Conservation (phyloP, 1,284 basidiomycete species). For the Fomitiporia mediterranea region DNA sequence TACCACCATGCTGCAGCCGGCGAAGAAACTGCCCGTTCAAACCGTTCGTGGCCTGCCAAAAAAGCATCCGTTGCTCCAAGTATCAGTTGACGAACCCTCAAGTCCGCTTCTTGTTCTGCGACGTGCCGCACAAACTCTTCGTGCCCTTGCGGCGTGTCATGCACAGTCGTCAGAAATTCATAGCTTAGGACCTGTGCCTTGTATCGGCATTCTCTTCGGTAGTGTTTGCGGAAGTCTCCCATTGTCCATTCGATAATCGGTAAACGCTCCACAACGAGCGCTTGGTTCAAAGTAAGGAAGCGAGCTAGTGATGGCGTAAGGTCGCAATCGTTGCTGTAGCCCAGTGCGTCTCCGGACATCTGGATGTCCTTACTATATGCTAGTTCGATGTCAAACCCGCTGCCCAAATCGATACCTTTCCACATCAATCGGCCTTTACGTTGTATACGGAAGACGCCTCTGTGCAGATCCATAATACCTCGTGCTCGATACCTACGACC, state of each 20-base stretch:
- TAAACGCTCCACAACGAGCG: conserved; percentile 44
- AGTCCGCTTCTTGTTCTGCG: conserved; percentile 46
- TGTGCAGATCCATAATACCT: conserved; percentile 43
- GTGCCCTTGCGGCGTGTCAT: conserved; percentile 48
- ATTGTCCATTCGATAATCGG: conserved; percentile 46
- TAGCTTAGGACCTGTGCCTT: conserved; percentile 63
- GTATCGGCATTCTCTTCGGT: conserved; percentile 44
- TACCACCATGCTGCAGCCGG: conserved; percentile 76
- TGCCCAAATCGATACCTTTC: conserved; percentile 57
- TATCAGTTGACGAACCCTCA: conserved; percentile 53
- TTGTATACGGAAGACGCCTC: conserved; percentile 51
- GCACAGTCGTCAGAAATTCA: conserved; percentile 61
- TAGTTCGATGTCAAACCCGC: conserved; percentile 66
- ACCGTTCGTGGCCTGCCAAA: conserved; percentile 52
- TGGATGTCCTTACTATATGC: conserved; percentile 50
- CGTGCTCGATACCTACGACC: conserved; percentile 46
- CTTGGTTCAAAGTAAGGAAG: conserved; percentile 62
- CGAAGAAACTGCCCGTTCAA: conserved; percentile 47
- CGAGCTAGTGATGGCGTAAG: conserved; percentile 58
- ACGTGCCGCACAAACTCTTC: conserved; percentile 42
- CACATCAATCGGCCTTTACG: conserved; percentile 53
- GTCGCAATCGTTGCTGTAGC: conserved; percentile 64
- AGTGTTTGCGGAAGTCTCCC: conserved; percentile 49
- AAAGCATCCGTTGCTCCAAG: conserved; percentile 46
- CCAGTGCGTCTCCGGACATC: conserved; percentile 53